Conservation (phyloP, 1,284 basidiomycete genomes). For the Phylloporus gajari region DNA sequence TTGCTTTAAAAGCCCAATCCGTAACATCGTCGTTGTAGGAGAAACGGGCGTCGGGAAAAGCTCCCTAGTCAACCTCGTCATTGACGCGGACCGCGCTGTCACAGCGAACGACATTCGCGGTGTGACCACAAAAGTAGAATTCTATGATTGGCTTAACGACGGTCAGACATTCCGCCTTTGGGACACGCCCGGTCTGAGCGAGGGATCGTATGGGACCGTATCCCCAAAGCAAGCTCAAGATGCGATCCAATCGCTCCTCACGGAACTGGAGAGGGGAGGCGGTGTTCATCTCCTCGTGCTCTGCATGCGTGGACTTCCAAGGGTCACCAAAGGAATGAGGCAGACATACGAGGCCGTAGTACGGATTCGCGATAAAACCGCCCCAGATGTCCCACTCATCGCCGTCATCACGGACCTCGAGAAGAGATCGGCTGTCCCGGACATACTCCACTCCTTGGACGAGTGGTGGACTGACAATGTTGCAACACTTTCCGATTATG, state of each 20-base stretch:
- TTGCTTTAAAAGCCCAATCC: slow-evolving; percentile 28
- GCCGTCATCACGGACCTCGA: slow-evolving; percentile 49
- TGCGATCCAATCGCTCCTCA: slow-evolving; percentile 41
- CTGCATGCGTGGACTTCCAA: slow-evolving; percentile 44
- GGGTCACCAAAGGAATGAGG: slow-evolving; percentile 41
- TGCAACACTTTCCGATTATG: slow-evolving; percentile 21
- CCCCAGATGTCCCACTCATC: slow-evolving; percentile 35
- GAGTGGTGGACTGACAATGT: slow-evolving; percentile 46
- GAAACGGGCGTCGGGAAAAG: slow-evolving; percentile 47
- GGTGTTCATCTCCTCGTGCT: slow-evolving; percentile 45
- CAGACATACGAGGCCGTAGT: slow-evolving; percentile 42
- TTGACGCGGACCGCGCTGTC: slow-evolving; percentile 28
- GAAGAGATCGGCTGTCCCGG: slow-evolving; percentile 33
- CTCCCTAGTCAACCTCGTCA: slow-evolving; percentile 45
- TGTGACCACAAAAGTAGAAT: slow-evolving; percentile 38
- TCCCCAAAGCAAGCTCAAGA: slow-evolving; percentile 39
- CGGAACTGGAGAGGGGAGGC: slow-evolving; percentile 28
- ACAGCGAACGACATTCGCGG: slow-evolving; percentile 45
- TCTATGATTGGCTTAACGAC: slow-evolving; percentile 34
- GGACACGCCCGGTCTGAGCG: slow-evolving; percentile 46
- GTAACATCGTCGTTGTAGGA: slow-evolving; percentile 44
- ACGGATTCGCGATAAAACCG: slow-evolving; percentile 33
- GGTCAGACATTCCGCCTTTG: slow-evolving; percentile 43
- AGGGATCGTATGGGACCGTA: slow-evolving; percentile 42
- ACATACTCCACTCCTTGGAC: slow-evolving; percentile 42